phyloP scores from a whole-genome alignment of 306 rosid species.

The Quercus aquifolioides region DNA sequence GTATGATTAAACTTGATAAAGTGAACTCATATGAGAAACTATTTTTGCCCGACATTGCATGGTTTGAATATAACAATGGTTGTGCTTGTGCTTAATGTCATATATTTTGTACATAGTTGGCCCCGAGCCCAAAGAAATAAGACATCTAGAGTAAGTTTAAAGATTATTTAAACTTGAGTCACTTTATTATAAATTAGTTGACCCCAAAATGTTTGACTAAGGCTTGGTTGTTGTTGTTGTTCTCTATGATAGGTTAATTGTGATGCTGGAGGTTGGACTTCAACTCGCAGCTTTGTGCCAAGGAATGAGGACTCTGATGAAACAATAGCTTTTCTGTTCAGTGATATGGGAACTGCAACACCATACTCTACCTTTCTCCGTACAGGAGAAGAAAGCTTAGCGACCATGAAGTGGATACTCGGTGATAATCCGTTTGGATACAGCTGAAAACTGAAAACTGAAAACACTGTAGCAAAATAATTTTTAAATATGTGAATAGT shows the following conservation, averaged over 20 bases:
- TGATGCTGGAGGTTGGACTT: slow-evolving; percentile 77
- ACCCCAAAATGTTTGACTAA: no score
- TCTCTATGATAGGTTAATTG: slow-evolving; percentile 60
- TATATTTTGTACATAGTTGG: no score
- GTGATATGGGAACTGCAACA: slow-evolving; percentile 84
- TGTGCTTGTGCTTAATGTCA: no score
- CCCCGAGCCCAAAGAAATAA: no score
- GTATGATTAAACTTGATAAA: background rate
- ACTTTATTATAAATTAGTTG: no score
- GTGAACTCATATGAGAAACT: background rate
- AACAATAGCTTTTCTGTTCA: slow-evolving; percentile 73
- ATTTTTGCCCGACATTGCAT: background rate
- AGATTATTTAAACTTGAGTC: no score
- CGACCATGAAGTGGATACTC: slow-evolving; percentile 88
- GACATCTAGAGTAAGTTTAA: no score
- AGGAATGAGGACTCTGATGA: slow-evolving; percentile 17
- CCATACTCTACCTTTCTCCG: slow-evolving; percentile 70
- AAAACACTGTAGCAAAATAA: no score
- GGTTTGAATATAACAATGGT: background rate
- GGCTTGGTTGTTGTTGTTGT: background rate
- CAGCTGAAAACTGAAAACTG: no score
- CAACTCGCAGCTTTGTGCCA: slow-evolving; percentile 61
- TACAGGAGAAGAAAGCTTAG: slow-evolving; percentile 77
- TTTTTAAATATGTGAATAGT: no score
- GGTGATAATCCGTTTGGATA: slow-evolving; percentile 38